A percentile compares a stretch with the other conserved stretches of the same genome.
Evolutionary conservation across 2,329 filamentous ascomycete species (phyloP).

Genomic region (Didymella arachidicola): DNA sequence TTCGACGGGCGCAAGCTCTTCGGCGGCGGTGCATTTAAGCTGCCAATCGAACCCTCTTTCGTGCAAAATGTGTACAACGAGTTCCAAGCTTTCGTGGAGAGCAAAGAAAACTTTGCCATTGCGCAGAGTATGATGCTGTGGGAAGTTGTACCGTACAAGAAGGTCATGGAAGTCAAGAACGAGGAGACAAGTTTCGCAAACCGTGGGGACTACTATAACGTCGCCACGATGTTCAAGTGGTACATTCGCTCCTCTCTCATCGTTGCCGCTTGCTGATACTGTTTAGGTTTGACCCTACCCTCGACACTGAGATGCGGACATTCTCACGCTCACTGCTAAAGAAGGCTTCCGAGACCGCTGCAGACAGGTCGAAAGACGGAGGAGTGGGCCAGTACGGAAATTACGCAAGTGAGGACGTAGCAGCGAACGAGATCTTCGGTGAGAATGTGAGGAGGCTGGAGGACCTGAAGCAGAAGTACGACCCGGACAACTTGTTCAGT

Average conservation of each 20-base stretch:
- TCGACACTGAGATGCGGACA: conserved; percentile 36
- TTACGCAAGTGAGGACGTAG: conserved; percentile 43
- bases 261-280: neutral
- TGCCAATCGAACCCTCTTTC: conserved; percentile 40
- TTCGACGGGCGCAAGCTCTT: conserved; percentile 52
- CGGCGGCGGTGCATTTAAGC: conserved; percentile 47
- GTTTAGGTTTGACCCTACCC: conserved; percentile 34
- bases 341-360: conserved; percentile 33
- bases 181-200: conserved; percentile 40
- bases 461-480: conserved; percentile 47
- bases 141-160: conserved; percentile 39
- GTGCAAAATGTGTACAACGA: conserved; percentile 24
- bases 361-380: conserved; percentile 29
- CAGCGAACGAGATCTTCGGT: conserved; percentile 43
- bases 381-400: conserved; percentile 47
- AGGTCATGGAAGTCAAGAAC: conserved; percentile 36
- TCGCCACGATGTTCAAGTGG: conserved; percentile 45
- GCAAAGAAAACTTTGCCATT: conserved; percentile 7
- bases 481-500: conserved; percentile 46
- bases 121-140: conserved; percentile 40
- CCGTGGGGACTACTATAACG: conserved; percentile 46
- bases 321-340: conserved; percentile 39
- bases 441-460: conserved; percentile 42
- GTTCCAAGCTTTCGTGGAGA: conserved; percentile 17
- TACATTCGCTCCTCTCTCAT: conserved; percentile 4